Evolutionary conservation across 2,329 filamentous ascomycete genomes (phyloP), one percentile per base, ranked within the genome.

Genomic region (Ophiostoma sp.): DNA sequence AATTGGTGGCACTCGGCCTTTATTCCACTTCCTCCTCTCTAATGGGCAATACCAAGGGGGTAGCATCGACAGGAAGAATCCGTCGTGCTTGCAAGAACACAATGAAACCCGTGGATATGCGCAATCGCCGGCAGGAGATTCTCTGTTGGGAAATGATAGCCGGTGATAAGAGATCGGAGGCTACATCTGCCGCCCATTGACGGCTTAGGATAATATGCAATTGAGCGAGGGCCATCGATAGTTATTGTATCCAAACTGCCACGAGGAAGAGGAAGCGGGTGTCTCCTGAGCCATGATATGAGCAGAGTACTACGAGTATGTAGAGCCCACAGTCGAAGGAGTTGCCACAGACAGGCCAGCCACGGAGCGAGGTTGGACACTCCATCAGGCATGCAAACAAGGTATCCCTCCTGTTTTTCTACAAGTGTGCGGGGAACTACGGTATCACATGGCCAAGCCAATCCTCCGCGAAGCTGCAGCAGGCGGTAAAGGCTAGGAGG

Each of bases 351-450:
- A 7, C 17, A n/a, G 41, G 15, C 13, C 44, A n/a, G 20, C 15
- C 44, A 52, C 27, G 52, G 52, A 57, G 27, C 52, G 52, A 27
- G 52, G 23, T 62, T 31, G 27, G 27, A 31, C 3, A 33, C 57
- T 52, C 7, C 48, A 52, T 52, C 48, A 15, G 48, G 20, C 20
- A 23, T n/a, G 48, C 20, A 8, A n/a, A 0, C 17, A 11, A 23
- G n/a, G 52, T 17, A 31, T 31, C 27, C 27, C 27, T 31, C 3
- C 27, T 31, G 7, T 62, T 62, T 33, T 62, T 62, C 57, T 62
- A 62, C 57, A 62, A 33, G 57, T 10, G 57, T 62, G 57, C 57
- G 27, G 57, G 57, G 57, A 57, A 8, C 39, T 41, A 41, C 39
- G 4, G 13, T 13, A 39, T 39, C 36, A 11, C 44, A 48, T 48